Evolutionary conservation across 768 basidiomycete species (phyloP).

Genomic region (Termitomyces sp.): DNA sequence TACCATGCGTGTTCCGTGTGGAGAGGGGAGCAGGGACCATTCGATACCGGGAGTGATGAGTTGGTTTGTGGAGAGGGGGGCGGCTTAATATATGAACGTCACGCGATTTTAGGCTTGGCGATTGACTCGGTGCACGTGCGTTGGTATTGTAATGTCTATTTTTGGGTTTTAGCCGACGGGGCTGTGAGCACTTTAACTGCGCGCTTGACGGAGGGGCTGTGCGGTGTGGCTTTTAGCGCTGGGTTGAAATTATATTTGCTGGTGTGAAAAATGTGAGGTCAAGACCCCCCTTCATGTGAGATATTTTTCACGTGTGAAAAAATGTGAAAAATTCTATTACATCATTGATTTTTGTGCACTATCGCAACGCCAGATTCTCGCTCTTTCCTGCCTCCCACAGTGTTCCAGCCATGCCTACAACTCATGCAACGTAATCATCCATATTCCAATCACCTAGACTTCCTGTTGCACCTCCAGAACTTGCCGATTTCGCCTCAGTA

Average conservation of each 20-base stretch:
- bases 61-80: no score
- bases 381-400: neutral
- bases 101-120: neutral
- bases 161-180: neutral
- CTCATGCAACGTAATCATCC: neutral
- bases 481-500: neutral
- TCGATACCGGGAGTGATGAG: no score
- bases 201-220: no score
- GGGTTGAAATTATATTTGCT: neutral
- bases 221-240: neutral
- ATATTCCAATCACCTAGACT: slow-evolving; percentile 1
- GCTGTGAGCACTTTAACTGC: no score
- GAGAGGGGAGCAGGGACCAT: slow-evolving; percentile 43
- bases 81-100: neutral
- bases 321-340: neutral
- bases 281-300: neutral
- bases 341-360: neutral
- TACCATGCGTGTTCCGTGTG: slow-evolving; percentile 18
- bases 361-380: no score
- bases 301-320: neutral
- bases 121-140: neutral
- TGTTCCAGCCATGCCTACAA: neutral
- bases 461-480: neutral
- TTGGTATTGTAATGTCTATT: no score
- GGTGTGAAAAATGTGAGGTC: slow-evolving; percentile 1